These are phyloP conservation scores for Sclerotinia spermophila DNA, from an alignment of 2,329 filamentous ascomycete species.

Conservation along the genomic window DNA sequence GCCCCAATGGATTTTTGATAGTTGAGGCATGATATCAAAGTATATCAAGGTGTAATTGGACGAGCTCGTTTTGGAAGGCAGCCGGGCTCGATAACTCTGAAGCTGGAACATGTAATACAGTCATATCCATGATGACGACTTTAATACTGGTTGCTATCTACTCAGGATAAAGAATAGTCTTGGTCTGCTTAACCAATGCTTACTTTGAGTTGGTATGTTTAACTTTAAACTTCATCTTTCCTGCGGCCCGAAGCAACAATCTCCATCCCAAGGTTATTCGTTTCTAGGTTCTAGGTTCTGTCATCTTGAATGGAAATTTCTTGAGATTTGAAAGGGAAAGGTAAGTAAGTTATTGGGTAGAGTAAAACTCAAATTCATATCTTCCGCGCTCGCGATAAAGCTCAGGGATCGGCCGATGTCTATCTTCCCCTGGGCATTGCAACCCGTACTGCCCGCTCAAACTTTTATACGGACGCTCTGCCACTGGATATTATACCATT, in stretches of 20 bases:
- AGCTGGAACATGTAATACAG: accelerated
- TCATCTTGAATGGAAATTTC: no score
- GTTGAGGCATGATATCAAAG: accelerated
- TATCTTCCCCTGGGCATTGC: neutral
- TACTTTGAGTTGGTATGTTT: neutral
- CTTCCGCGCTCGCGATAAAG: neutral
- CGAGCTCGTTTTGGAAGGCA: neutral
- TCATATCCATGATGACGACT: neutral
- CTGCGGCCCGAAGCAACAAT: neutral
- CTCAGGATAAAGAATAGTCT: neutral
- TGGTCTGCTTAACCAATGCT: neutral
- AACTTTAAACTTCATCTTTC: no score
- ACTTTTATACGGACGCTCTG: neutral
- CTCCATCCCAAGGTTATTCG: neutral
- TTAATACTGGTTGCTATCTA: neutral
- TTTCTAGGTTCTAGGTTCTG: neutral
- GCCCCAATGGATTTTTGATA: neutral
- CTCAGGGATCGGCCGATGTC: neutral
- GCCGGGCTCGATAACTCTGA: neutral
- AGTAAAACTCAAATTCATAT: neutral
- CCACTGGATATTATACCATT: neutral
- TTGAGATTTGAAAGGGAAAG: no score
- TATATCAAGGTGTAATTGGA: neutral
- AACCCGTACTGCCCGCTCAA: no score
- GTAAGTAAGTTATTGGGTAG: neutral